Evolutionary conservation across 2,329 filamentous ascomycete species (phyloP), one percentile per base, ranked within the genome.

Genomic region (Cytospora mali): DNA sequence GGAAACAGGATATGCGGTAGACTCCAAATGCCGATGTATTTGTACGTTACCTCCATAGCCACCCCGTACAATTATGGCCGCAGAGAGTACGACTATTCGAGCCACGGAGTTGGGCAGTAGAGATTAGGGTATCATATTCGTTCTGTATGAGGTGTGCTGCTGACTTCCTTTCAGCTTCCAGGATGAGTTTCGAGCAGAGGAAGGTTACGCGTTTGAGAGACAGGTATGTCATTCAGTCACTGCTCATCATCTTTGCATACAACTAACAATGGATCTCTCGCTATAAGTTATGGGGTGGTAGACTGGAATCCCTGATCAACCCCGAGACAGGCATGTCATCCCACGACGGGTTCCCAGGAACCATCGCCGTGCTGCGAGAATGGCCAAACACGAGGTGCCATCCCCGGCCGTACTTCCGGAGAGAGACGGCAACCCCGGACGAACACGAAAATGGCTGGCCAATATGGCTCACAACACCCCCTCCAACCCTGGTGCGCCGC

Each of bases 391-490:
- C 55, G 1, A 39, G 9, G 6, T 0, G 1, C 13, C 16, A 1
- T 1, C 55, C 46, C 9, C 21, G 55, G 29, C 55, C 55, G 2
- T 58, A 33, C 5, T 58, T 27, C 55, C 14, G 21, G 11, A 18
- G 6, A 11, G n/a, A 14, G 21, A 4, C 0, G 28, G 16, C 29
- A 14, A 14, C 14, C 2, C 10, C 11, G 21, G 28, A 28, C 7
- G 55, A 58, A 48, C 4, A 27, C 14, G 29, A 50, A 16, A 9
- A 39, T 11, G 46, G 28, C 55, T 58, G 55, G 55, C 55, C 55
- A 2, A 9, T n/a, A 29, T 58, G 55, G 55, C 55, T 58, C 46
- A 29, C 33, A 7, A 21, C 50, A n/a, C 55, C 55, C 2, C 46
- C 55, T 4, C 55, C 46, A 1, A n/a, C 14, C 10, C 1, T 58